Evolutionary conservation across 1,284 basidiomycete species (phyloP), one percentile per base, ranked within the genome.

Genomic region (Pyrrhoderma lamaoense): DNA sequence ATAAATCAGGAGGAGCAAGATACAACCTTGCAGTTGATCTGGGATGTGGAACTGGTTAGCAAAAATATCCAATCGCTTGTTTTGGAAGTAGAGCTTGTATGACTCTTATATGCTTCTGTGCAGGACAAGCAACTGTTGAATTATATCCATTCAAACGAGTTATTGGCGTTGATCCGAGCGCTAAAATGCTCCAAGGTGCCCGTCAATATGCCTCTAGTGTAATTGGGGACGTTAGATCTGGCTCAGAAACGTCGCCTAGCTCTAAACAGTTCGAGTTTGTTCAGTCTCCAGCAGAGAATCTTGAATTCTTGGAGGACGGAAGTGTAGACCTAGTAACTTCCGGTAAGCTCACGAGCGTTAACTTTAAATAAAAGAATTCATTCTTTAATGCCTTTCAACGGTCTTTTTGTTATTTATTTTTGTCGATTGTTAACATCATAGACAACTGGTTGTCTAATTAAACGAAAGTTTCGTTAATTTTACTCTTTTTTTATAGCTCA

Each of bases 21-120:
- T 84, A 77, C 75, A 70, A 76, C 16, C 69, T 66, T 18, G 85
- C 82, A 0, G 69, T 90, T 0, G 89, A 93, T 61, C 64, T 93
- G 1, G 90, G 90, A 1, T 93, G 89, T 65, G 90, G 90, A 27
- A 89, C 89, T 5, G 89, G 88, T 82, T 11, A 11, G 59, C 49
- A 68, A 61, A 4, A 22, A 27, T 11, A 14, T 18, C 9, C 19
- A 31, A 39, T 49, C 38, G 7, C n/a, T n/a, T n/a, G n/a, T n/a
- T n/a, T 38, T 19, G 16, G 5, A 16, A 7, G 14, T 8, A n/a
- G 14, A 7, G 14, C 38, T 40, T n/a, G 5, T 35, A n/a, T 54
- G 16, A 35, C 37, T 14, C 42, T 40, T 31, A 14, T 27, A 42
- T 14, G 47, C 11, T 42, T 19, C 25, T 42, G 42, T 27, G 35